Evolutionary conservation across 495 filamentous ascomycete genomes (phyloP), one percentile per base, ranked within the genome.

Genomic region (Lasiosphaeriaceae sp.): DNA sequence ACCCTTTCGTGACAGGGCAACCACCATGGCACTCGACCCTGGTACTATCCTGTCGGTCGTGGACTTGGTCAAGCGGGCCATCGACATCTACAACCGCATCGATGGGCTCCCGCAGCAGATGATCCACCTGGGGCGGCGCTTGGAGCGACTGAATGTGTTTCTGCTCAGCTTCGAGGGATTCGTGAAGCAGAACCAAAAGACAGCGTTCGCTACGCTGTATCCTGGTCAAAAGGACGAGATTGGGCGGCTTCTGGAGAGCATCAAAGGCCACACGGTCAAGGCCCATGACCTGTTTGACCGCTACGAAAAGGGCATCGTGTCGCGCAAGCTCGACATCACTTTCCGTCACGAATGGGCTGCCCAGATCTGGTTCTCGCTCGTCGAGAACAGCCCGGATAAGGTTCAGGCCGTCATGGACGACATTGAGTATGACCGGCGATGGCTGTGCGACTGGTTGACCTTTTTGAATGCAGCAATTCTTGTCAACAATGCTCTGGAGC

Each of bases 271-370:
- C 44, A 54, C 52, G 16, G 55, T 24, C 1, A 62, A 59, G 41
- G 63, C 61, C 9, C 43, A 65, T 31, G 63, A 68, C 20, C 53
- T 68, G 23, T 66, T 68, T 26, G 60, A 68, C 17, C 61, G 65
- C 34, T 64, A 64, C 54, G 49, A 67, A 31, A 56, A 59, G 47
- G 62, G 61, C 31, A 64, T 67, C 29, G 14, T 67, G 14, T 67
- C 65, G 2, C 61, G 59, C 3, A 50, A 35, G 11, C 58, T 52
- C 34, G 50, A 61, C 19, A 35, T 67, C 2, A 24, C 50, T 19
- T 62, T 67, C 26, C 61, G 62, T 22, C 8, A 37, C 21, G 26
- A 47, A 35, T 65, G 61, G 65, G 41, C 56, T 11, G 45, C 50
- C 2, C 48, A 52, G 37, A 2, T 67, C 20, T 67, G 59, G 59